Conservation (phyloP, 805 yeast genomes). For the Metschnikowia gelsemii region DNA sequence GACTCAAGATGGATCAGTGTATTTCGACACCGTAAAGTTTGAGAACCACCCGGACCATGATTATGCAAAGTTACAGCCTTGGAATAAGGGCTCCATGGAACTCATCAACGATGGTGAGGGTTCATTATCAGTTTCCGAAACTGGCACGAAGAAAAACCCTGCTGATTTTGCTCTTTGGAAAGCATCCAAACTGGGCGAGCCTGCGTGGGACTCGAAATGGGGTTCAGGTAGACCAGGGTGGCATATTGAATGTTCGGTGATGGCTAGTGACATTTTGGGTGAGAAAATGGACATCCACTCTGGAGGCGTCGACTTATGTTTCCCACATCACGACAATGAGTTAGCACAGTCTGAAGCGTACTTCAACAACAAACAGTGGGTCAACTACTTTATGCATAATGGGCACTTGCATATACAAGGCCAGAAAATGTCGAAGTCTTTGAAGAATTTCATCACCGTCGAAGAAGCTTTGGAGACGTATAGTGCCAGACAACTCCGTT, state of each 20-base stretch:
- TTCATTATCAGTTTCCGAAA: conserved; percentile 51
- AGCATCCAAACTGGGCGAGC: conserved; percentile 95
- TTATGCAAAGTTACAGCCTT: conserved; percentile 96
- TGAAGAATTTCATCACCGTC: conserved; percentile 93
- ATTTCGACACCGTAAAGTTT: conserved; percentile 84
- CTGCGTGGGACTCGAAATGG: conserved; percentile 94
- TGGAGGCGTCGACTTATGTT: conserved; percentile 96
- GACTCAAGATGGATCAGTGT: conserved; percentile 89
- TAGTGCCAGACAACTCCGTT: conserved; percentile 78
- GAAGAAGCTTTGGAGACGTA: conserved; percentile 78
- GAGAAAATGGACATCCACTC: conserved; percentile 87
- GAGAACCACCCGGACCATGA: conserved; percentile 70
- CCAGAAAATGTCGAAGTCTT: conserved; percentile 93
- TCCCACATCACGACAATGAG: conserved; percentile 99
- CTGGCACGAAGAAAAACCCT: conserved; percentile 61
- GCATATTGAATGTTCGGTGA: conserved; percentile 99
- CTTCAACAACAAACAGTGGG: conserved; percentile 90
- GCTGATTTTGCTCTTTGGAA: conserved; percentile 98
- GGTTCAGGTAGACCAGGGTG: conserved; percentile 98
- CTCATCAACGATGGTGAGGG: conserved; percentile 96
- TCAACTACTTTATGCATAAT: conserved; percentile 92
- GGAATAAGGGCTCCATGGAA: conserved; percentile 89
- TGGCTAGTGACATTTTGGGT: conserved; percentile 92
- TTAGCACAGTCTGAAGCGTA: conserved; percentile 96
- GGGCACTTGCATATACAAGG: conserved; percentile 99